Conservation (phyloP, 306 rosid genomes). For the Castanea mollissima region DNA sequence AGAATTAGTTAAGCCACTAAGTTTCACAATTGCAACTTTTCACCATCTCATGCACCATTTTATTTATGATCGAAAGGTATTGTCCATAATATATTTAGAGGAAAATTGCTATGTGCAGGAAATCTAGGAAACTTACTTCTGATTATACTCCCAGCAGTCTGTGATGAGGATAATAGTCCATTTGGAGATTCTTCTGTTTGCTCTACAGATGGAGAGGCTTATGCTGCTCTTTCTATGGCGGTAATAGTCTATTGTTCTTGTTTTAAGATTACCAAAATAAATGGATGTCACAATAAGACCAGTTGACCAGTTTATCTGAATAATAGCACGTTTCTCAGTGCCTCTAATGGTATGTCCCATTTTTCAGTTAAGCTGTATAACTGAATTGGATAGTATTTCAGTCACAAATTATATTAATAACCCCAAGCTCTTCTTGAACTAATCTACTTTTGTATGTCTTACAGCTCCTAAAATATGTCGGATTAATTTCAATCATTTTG, state of each 20-base stretch:
- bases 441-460: neutral
- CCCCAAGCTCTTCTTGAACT: neutral
- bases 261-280: neutral
- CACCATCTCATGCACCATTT: no score
- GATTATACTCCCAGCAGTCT: slow-evolving; percentile 4
- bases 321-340: neutral
- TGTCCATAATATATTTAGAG: neutral
- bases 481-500: slow-evolving; percentile 4
- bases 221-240: slow-evolving; percentile 9
- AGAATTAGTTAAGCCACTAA: neutral
- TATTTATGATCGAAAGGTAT: neutral
- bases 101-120: slow-evolving; percentile 1
- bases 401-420: neutral
- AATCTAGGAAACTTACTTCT: neutral
- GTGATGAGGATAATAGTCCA: neutral
- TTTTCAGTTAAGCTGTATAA: neutral
- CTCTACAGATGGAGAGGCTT: neutral
- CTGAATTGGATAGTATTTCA: neutral
- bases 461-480: neutral
- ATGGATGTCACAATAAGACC: neutral
- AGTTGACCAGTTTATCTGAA: neutral
- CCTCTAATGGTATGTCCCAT: neutral
- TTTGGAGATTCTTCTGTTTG: slow-evolving; percentile 3
- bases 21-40: no score
- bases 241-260: neutral